These are phyloP conservation scores for Alternaria sp. DNA, from an alignment of 2,329 filamentous ascomycete genomes.

Conservation along the genomic window DNA sequence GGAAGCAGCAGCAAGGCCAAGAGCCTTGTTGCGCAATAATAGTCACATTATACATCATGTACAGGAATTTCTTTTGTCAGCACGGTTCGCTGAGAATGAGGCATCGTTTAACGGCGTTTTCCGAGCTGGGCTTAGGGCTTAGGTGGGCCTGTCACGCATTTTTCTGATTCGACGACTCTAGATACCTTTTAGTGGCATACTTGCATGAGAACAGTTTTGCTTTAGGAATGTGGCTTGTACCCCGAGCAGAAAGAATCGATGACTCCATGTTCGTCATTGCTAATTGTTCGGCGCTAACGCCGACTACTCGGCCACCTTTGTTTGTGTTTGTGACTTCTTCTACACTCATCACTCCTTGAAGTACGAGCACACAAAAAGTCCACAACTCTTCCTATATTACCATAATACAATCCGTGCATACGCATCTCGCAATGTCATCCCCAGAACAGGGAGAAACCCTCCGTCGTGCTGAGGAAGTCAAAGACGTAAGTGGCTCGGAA, in stretches of 20 bases:
- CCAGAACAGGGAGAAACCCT: slow-evolving; percentile 26
- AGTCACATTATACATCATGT: slow-evolving; percentile 1
- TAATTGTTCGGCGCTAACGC: slow-evolving; percentile 11
- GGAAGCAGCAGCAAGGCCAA: slow-evolving; percentile 36
- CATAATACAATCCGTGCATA: background rate
- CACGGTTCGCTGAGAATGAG: slow-evolving; percentile 16
- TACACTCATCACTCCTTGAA: background rate
- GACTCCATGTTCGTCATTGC: slow-evolving; percentile 14
- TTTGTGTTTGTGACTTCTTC: background rate
- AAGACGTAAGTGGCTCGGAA: slow-evolving; percentile 41
- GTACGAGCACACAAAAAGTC: background rate
- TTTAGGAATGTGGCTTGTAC: slow-evolving; percentile 1
- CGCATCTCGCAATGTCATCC: background rate
- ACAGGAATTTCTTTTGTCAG: slow-evolving; percentile 12
- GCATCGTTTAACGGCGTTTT: slow-evolving; percentile 27
- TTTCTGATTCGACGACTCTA: slow-evolving; percentile 34
- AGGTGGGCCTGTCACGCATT: slow-evolving; percentile 10
- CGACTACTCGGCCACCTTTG: slow-evolving; percentile 3
- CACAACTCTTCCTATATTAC: background rate
- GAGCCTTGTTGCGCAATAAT: slow-evolving; percentile 32
- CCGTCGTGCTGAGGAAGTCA: slow-evolving; percentile 45
- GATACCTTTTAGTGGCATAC: slow-evolving; percentile 33
- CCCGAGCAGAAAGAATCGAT: slow-evolving; percentile 9
- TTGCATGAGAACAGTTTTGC: slow-evolving; percentile 4
- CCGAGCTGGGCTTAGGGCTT: background rate